Conservation (phyloP, 371 early-diverging fungal species). For the Lichtheimia ornata region DNA sequence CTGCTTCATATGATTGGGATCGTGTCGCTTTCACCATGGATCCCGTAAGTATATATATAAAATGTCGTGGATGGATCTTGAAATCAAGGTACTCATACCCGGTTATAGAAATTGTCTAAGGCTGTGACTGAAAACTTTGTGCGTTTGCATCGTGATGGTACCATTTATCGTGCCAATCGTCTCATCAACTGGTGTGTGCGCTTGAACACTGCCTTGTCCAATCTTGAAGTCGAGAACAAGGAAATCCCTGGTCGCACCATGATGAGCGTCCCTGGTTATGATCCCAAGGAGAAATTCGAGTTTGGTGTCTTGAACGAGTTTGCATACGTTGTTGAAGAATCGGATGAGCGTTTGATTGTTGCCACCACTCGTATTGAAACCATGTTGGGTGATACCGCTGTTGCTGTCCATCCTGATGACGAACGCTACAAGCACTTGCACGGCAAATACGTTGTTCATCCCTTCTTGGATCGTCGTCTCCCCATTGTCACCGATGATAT, state of each 20-base stretch:
- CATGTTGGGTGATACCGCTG: conserved; percentile 98
- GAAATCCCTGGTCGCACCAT: conserved; percentile 88
- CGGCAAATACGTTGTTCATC: conserved; percentile 95
- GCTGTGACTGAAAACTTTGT: conserved; percentile 98
- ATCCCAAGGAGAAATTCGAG: conserved; percentile 89
- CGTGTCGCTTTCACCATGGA: conserved; percentile 98
- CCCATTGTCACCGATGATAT: conserved; percentile 93
- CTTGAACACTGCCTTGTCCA: conserved; percentile 97
- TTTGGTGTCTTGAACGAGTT: conserved; percentile 98
- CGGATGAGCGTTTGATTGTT: conserved; percentile 88
- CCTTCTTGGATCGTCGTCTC: conserved; percentile 90
- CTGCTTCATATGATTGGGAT: conserved; percentile 95
- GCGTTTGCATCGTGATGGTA: conserved; percentile 93
- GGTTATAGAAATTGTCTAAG: conserved; percentile 58
- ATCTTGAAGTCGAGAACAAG: conserved; percentile 96
- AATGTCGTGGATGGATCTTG: not conserved
- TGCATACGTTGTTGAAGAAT: conserved; percentile 82
- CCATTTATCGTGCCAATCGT: conserved; percentile 96
- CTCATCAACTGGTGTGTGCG: conserved; percentile 99
- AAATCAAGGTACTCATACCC: too few relatives aligned
- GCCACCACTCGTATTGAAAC: conserved; percentile 99
- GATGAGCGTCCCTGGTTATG: conserved; percentile 90
- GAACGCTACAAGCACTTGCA: conserved; percentile 86
- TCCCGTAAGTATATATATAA: conserved; percentile 44
- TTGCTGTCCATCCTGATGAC: conserved; percentile 93